Base-by-base conservation (phyloP, 495 filamentous ascomycete species). In the Staphylotrichum tortipilum region DNA sequence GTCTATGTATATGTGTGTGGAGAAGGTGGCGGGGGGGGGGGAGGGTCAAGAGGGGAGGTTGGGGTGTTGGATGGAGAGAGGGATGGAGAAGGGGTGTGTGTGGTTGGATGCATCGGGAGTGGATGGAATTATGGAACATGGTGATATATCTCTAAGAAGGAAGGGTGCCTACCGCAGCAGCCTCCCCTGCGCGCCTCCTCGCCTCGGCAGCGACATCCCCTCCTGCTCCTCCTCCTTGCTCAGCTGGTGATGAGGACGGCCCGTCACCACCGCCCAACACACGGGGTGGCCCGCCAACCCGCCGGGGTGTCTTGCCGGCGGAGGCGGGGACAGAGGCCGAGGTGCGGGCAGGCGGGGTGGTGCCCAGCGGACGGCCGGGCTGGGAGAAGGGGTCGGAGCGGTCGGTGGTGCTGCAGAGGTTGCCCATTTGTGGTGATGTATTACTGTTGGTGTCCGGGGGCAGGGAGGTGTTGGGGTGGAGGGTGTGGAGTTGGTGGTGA, bases 371-470 rank as follows among this genome's bases (percentile, higher is more conserved):
- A 14, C 84, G 82, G 48, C 83, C 84, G 4, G 83, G 84, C 12
- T 73, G 70, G 15, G 78, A 61, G 71, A 84, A 86, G 45, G 71
- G 64, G 49, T 61, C 72, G 52, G 77, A 69, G 34, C 74, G 68
- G 58, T 83, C 80, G 58, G 82, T 79, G 58, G 83, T 81, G 60
- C 83, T 80, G 69, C 84, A 90, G 61, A 84, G 71, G 60, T 83
- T 86, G 35, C 86, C 86, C 86, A 90, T 88, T 48, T 36, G 42
- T 5, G 21, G 7, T 22, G 24, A 3, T 42, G 49, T 29, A 18
- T 26, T 44, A 18, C 12, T 35, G 19, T 14, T 12, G 24, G 9
- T 42, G 36, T 7, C 45, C 2, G 0, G 12, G 38, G 26, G 9
- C 41, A n/a, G 6, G 22, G 18, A 18, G 7, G 17, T 10, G 9